A percentile compares a stretch with the other conserved stretches of the same genome.
These are phyloP conservation scores for Alternaria atra DNA, from an alignment of 2,329 filamentous ascomycete genomes.

Conservation along the genomic window DNA sequence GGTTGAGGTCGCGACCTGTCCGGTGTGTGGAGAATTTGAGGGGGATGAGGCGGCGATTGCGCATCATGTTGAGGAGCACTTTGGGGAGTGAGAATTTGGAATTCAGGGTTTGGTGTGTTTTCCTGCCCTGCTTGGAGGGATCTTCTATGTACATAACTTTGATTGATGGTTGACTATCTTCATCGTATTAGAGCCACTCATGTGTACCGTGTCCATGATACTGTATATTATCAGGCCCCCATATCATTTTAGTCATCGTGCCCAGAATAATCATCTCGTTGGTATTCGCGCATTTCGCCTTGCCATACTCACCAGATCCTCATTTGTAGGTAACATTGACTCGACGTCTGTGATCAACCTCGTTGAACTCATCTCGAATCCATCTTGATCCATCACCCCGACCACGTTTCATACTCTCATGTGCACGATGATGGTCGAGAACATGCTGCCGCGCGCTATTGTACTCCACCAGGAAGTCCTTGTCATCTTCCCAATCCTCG, in stretches of 20 bases:
- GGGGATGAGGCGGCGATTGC: constrained; percentile 74
- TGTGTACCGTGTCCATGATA: no score
- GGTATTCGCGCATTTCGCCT: neutral
- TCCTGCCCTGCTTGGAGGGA: neutral
- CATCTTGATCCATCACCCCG: neutral
- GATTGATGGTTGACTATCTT: neutral
- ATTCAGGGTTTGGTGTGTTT: neutral
- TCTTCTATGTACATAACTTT: neutral
- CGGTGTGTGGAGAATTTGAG: constrained; percentile 71
- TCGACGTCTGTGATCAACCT: neutral
- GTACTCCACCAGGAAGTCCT: constrained; percentile 15
- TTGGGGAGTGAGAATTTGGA: constrained; percentile 39
- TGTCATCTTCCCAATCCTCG: neutral
- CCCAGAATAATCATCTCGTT: neutral
- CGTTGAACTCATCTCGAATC: neutral
- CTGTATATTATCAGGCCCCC: neutral
- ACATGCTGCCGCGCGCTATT: neutral
- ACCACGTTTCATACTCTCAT: constrained; percentile 11
- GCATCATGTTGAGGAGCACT: constrained; percentile 71
- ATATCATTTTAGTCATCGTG: neutral
- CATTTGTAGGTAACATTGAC: neutral
- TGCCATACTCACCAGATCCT: neutral
- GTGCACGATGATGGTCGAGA: constrained; percentile 19
- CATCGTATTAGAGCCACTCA: neutral
- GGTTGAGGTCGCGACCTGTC: constrained; percentile 59